Percentiles rank a stretch among this genome's conserved stretches.
phyloP scores from a whole-genome alignment of 345 rosid species.

The Lumnitzera littorea region DNA sequence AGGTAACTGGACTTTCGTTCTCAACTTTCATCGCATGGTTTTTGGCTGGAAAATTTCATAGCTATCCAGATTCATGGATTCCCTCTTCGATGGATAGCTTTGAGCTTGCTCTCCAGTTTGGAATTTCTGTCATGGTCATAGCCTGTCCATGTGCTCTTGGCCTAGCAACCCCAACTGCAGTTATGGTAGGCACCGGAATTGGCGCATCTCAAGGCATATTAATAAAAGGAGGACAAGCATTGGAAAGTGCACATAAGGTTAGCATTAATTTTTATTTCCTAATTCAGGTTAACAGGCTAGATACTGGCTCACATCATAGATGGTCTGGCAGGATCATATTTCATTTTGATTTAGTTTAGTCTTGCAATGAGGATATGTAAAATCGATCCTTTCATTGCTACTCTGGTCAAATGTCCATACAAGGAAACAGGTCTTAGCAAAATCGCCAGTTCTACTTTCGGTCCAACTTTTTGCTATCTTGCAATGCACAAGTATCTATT shows the following conservation, averaged over 20 bases:
- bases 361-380: too few species aligned
- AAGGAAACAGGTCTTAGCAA: too few species aligned
- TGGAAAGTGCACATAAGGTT: constrained; percentile 75
- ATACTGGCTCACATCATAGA: too few species aligned
- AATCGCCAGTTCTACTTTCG: too few species aligned
- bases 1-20: constrained; percentile 64
- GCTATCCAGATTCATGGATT: constrained; percentile 77
- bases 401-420: too few species aligned
- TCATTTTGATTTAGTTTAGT: too few species aligned
- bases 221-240: constrained; percentile 86
- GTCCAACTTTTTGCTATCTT: too few species aligned
- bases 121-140: constrained; percentile 91
- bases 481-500: too few species aligned
- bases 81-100: constrained; percentile 82
- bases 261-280: constrained; percentile 5
- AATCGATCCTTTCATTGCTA: too few species aligned
- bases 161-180: constrained; percentile 88
- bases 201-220: constrained; percentile 89
- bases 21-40: constrained; percentile 84
- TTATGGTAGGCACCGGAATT: constrained; percentile 93
- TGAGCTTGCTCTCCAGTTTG: constrained; percentile 81
- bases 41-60: constrained; percentile 56
- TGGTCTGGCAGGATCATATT: too few species aligned
- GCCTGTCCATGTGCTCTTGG: constrained; percentile 96
- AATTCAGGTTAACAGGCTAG: too few species aligned